These are phyloP conservation scores for Blastocystis sp. DNA, from an alignment of 352 stramenopile species.

Conservation along the genomic window DNA sequence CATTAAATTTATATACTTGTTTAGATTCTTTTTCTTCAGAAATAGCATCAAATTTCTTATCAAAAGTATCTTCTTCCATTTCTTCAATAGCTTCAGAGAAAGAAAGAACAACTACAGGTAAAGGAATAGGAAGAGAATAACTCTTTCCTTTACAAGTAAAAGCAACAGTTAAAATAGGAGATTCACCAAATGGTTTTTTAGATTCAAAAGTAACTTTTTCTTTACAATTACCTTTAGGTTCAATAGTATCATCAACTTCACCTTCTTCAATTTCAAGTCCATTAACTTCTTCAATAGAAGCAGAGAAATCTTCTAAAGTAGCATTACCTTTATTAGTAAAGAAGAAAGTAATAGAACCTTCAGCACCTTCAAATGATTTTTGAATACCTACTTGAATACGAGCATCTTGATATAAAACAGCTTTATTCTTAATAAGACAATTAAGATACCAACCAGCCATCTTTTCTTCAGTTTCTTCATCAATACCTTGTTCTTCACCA, in stretches of 20 bases:
- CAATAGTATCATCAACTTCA: slow-evolving; percentile 23
- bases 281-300: slow-evolving; percentile 13
- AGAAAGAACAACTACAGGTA: slow-evolving; percentile 21
- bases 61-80: slow-evolving; percentile 31
- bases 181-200: slow-evolving; percentile 21
- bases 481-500: slow-evolving; percentile 33
- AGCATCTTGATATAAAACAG: slow-evolving; percentile 69
- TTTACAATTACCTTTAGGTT: slow-evolving; percentile 19
- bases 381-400: slow-evolving; percentile 77
- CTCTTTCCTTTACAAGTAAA: slow-evolving; percentile 28
- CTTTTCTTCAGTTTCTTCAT: slow-evolving; percentile 19
- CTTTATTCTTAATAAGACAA: slow-evolving; percentile 64
- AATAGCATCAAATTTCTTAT: slow-evolving; percentile 24
- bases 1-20: slow-evolving; percentile 23
- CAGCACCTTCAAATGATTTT: slow-evolving; percentile 63
- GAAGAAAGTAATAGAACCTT: slow-evolving; percentile 75
- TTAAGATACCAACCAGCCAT: slow-evolving; percentile 54
- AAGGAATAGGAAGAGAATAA: slow-evolving; percentile 24
- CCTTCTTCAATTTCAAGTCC: slow-evolving; percentile 15
- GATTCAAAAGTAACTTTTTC: slow-evolving; percentile 25
- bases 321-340: slow-evolving; percentile 71
- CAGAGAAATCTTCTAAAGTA: slow-evolving; percentile 55
- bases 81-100: slow-evolving; percentile 24
- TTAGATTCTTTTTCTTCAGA: slow-evolving; percentile 31
- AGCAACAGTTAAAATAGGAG: slow-evolving; percentile 18